phyloP scores from a whole-genome alignment of 106 monocot genomes.

The Apostasia shenzhenica region DNA sequence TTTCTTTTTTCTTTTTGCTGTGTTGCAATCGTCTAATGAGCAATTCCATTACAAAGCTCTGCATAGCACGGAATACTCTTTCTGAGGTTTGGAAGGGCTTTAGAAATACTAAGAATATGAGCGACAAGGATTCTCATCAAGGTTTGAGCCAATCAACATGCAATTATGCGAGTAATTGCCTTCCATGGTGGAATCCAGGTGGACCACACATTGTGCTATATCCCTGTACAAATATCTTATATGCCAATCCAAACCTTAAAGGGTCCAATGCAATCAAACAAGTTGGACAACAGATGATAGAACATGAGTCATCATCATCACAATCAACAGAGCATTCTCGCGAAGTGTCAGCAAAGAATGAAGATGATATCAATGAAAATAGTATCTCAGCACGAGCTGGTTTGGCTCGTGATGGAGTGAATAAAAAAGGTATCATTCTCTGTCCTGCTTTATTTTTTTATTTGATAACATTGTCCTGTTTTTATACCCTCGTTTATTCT shows the following conservation, averaged over 20 bases:
- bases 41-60: too few relatives aligned
- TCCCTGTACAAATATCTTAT: background rate
- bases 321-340: conserved; percentile 1
- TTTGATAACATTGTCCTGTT: background rate
- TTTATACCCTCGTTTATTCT: background rate
- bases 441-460: background rate
- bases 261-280: background rate
- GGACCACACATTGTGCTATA: conserved; percentile 5
- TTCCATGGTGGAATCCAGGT: conserved; percentile 14
- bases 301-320: conserved; percentile 4
- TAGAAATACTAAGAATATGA: conserved; percentile 3
- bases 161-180: conserved; percentile 5
- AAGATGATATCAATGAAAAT: conserved; percentile 1
- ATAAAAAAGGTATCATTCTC: background rate
- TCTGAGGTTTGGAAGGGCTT: background rate
- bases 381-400: conserved; percentile 2
- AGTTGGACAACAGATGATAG: background rate
- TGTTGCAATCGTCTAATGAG: too few relatives aligned
- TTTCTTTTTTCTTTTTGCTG: too few relatives aligned
- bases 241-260: conserved; percentile 3
- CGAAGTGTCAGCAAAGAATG: conserved; percentile 3
- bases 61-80: too few relatives aligned
- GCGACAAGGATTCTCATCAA: conserved; percentile 6
- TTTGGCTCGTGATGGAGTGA: background rate
- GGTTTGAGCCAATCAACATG: background rate